phyloP scores from a whole-genome alignment of 140 eudicot genomes.

The Ambrosia hybrid region DNA sequence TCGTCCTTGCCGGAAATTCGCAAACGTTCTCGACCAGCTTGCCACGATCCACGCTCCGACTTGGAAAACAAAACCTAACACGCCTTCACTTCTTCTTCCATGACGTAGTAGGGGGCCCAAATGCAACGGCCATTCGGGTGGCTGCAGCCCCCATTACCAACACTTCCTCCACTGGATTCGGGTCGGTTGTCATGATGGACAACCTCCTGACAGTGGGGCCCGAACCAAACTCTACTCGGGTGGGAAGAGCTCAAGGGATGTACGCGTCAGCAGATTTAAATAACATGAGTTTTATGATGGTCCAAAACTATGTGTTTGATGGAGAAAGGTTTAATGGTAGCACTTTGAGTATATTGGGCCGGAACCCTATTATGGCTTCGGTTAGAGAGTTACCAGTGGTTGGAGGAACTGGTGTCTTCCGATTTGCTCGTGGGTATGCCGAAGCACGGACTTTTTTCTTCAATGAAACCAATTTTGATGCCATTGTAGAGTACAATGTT shows the following conservation, averaged over 20 bases:
- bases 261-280: conserved; percentile 19
- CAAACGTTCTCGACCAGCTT: conserved; percentile 30
- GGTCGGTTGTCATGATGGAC: conserved; percentile 33
- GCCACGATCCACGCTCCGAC: conserved; percentile 24
- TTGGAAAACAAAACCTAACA: conserved; percentile 32
- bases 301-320: conserved; percentile 11
- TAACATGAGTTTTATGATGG: background rate
- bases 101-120: conserved; percentile 30
- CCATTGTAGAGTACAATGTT: too few species aligned
- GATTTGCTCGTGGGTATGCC: conserved; percentile 38
- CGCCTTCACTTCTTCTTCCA: conserved; percentile 53
- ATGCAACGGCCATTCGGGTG: conserved; percentile 34
- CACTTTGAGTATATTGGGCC: conserved; percentile 31
- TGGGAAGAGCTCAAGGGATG: conserved; percentile 50
- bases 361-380: conserved; percentile 13
- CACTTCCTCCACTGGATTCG: conserved; percentile 30
- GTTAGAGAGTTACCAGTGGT: conserved; percentile 36
- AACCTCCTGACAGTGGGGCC: conserved; percentile 37
- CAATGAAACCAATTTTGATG: too few species aligned
- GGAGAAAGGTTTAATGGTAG: conserved; percentile 40
- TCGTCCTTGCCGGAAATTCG: conserved; percentile 20
- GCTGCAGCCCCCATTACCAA: too few species aligned
- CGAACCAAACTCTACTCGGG: conserved; percentile 20
- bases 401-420: conserved; percentile 41
- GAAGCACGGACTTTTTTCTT: conserved; percentile 16